Evolutionary conservation across 1,284 basidiomycete species (phyloP).

Genomic region (Cutaneotrichosporon daszewskae): DNA sequence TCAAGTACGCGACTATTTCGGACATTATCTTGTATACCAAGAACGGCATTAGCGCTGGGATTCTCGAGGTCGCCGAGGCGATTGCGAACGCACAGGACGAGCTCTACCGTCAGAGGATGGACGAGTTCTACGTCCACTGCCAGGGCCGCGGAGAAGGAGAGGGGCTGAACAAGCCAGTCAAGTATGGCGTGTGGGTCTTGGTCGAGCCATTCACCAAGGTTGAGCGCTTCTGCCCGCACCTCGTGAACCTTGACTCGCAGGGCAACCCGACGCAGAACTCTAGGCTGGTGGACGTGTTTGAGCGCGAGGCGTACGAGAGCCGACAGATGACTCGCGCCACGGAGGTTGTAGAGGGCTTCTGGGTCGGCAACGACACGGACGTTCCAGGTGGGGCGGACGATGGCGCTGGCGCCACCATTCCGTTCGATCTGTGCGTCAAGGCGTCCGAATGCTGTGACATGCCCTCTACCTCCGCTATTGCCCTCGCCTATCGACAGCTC

Average conservation of each 20-base stretch:
- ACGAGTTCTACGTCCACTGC: conserved; percentile 34
- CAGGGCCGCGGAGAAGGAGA: conserved; percentile 23
- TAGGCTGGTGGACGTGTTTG: conserved; percentile 51
- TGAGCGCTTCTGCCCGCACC: conserved; percentile 50
- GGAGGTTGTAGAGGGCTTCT: conserved; percentile 62
- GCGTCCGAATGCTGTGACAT: conserved; percentile 47
- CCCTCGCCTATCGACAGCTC: conserved; percentile 25
- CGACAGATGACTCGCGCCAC: conserved; percentile 61
- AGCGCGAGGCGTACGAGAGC: conserved; percentile 42
- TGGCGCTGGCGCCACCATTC: conserved; percentile 28
- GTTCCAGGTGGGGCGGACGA: conserved; percentile 41
- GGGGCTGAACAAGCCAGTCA: conserved; percentile 50
- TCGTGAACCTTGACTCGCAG: conserved; percentile 52
- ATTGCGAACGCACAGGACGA: conserved; percentile 44
- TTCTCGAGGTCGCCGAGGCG: conserved; percentile 52
- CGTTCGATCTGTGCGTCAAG: conserved; percentile 43
- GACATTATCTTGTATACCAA: conserved; percentile 84
- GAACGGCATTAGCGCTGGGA: conserved; percentile 42
- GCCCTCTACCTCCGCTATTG: conserved; percentile 27
- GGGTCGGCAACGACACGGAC: conserved; percentile 51
- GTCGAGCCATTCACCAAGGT: conserved; percentile 57
- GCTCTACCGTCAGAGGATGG: conserved; percentile 36
- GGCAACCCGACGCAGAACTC: conserved; percentile 45
- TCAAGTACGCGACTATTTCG: conserved; percentile 79
- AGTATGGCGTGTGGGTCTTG: conserved; percentile 83